Evolutionary conservation across 108 stramenopile genomes (phyloP), one percentile per base, ranked within the genome.

Genomic region (Schizochytrium sp.): DNA sequence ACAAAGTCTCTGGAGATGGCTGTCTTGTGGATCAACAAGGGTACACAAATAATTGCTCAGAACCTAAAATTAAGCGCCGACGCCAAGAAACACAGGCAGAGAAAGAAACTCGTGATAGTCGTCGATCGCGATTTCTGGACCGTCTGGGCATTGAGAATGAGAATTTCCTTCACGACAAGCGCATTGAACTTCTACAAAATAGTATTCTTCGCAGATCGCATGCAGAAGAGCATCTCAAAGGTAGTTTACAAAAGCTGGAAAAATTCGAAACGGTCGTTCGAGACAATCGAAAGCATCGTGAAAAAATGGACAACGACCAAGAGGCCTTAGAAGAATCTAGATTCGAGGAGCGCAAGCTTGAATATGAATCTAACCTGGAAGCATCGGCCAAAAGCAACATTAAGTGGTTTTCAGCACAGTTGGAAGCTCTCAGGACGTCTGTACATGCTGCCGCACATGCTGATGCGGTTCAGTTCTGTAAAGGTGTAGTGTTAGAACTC

Each of bases 51-150:
- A n/a, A 17, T n/a, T 0, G 28, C 17, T n/a, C 19, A 17, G 2
- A n/a, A 1, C 19, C 19, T n/a, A 2, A 2, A 1, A 38, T 44
- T 69, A 38, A 44, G 19, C 64, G 12, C 28, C 64, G 64, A 8
- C 64, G 64, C 19, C 64, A 69, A 69, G 10, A 38, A 3, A 44
- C 64, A 10, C 64, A 44, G 42, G 64, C 40, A 15, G 64, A 69
- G 64, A 38, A 69, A 44, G 64, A 69, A 69, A 44, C 64, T 38
- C 64, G 64, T 44, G 64, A 69, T 8, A 3, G 64, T 15, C 64
- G 64, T 15, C 64, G 64, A 38, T 38, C 44, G 10, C 64, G 64
- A 38, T 69, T 69, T 15, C 28, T 69, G 64, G 64, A 69, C 64
- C 15, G 5, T 0, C 10, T 69, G 64, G 42, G 64, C 19, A 38